Percentiles rank a stretch among this genome's conserved stretches.
phyloP scores from a whole-genome alignment of 495 filamentous ascomycete genomes.

The Cairneyella variabilis region DNA sequence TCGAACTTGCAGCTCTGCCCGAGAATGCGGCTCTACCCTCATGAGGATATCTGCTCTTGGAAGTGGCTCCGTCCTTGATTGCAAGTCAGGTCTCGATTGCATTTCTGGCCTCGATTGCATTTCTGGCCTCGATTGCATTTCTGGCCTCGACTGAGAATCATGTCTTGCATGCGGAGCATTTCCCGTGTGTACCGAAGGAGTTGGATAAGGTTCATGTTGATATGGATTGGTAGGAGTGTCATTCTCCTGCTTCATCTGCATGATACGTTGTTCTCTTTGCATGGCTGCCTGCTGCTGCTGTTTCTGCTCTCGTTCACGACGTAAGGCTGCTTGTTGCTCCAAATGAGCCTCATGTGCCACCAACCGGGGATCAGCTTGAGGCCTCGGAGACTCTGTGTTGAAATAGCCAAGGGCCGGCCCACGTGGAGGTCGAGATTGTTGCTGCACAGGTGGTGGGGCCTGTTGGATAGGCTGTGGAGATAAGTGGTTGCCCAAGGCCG shows the following conservation, averaged over 20 bases:
- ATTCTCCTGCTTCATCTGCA: constrained; percentile 23
- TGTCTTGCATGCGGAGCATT: constrained; percentile 7
- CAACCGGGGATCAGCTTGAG: constrained; percentile 27
- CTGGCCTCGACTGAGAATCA: too few relatives aligned
- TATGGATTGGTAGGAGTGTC: constrained; percentile 14
- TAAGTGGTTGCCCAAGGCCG: constrained; percentile 15
- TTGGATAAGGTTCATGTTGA: constrained; percentile 23
- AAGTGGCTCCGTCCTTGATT: too few relatives aligned
- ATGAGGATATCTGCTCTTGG: too few relatives aligned
- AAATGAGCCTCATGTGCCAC: constrained; percentile 26
- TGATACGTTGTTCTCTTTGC: constrained; percentile 18
- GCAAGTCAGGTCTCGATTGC: too few relatives aligned
- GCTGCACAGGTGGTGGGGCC: constrained; percentile 6
- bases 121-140: too few relatives aligned
- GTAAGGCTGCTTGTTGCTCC: constrained; percentile 26
- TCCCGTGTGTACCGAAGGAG: constrained; percentile 1
- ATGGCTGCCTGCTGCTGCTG: constrained; percentile 22
- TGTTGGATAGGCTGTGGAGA: constrained; percentile 18
- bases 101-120: too few relatives aligned
- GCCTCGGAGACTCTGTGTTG: constrained; percentile 15
- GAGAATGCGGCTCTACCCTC: too few relatives aligned
- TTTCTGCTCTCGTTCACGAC: constrained; percentile 29
- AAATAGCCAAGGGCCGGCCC: constrained; percentile 22
- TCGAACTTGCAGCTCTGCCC: too few relatives aligned
- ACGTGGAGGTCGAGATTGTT: constrained; percentile 12